Evolutionary conservation across 148 eudicot genomes (phyloP).

Genomic region (Camellia japonica): DNA sequence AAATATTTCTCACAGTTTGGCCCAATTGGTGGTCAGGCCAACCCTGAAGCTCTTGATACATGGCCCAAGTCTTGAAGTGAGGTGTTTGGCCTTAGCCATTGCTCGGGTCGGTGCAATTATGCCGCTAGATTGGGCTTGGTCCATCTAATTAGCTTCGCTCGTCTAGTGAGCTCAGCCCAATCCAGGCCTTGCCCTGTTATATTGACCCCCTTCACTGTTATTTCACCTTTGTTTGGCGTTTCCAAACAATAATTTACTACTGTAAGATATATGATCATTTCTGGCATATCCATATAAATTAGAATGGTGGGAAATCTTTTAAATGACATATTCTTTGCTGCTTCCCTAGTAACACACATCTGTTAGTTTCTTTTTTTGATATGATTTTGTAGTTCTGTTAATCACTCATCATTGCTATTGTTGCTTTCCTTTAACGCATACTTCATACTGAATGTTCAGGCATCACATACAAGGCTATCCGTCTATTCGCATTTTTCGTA

Average conservation of each 20-base stretch:
- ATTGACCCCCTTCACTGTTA: not conserved
- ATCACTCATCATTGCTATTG: constrained; percentile 3
- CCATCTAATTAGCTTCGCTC: too few relatives aligned
- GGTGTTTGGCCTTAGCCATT: too few relatives aligned
- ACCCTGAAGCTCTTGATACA: too few relatives aligned
- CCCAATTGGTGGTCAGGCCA: too few relatives aligned
- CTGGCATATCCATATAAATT: not conserved
- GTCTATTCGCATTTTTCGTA: constrained; percentile 75
- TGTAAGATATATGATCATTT: not conserved
- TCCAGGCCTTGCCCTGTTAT: too few relatives aligned
- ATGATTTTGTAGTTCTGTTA: not conserved
- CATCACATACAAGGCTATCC: constrained; percentile 91
- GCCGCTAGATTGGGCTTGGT: too few relatives aligned
- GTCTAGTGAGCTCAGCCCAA: too few relatives aligned
- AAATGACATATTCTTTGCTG: not conserved
- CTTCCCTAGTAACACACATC: not conserved
- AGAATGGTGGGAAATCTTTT: constrained; percentile 3
- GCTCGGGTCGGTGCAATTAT: too few relatives aligned
- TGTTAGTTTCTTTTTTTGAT: not conserved
- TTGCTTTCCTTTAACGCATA: constrained; percentile 20
- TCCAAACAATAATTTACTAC: not conserved
- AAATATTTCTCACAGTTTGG: too few relatives aligned
- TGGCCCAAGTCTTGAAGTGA: too few relatives aligned
- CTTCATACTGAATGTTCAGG: constrained; percentile 43
- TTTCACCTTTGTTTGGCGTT: not conserved